Base-by-base conservation (phyloP, 371 early-diverging fungal species). In the Syncephalastrum sp. region DNA sequence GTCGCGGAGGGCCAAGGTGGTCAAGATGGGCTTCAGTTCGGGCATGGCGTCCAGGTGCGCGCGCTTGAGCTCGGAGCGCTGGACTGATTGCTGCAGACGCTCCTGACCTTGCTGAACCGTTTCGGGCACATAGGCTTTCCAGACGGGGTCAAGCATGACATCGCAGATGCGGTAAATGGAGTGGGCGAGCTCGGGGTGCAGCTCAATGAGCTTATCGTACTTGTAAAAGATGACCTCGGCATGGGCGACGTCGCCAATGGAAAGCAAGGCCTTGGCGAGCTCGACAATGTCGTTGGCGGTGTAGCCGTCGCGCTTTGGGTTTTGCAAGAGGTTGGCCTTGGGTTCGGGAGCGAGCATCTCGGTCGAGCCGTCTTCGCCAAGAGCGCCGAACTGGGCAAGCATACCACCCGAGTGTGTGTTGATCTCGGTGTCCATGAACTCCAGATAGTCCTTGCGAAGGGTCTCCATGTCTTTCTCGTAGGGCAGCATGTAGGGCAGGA, bases 401-500 rank as follows among this genome's bases (percentile, higher is more conserved):
- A 67, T 47, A 21, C 77, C 77, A 15, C 68, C 74, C 12, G 70
- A 64, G 16, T 67, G 68, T 3, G 74, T 65, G 5, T 54, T 77
- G 54, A 72, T 74, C 55, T 77, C 74, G 48, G 65, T 68, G 48
- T 79, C 74, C 75, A 89, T 70, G 25, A 77, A 72, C 6, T 77
- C 63, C 41, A 76, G 60, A 25, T 83, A 87, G 21, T 64, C 60
- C 29, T 71, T 65, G 41, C 74, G 81, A 23, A 84, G 77, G 19
- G 58, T 44, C 0, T 66, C 71, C 67, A 85, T 71, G 0, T 81
- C 86, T 3, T 71, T 77, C 16, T 83, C 82, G n/a, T 61, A 61
- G 1, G 92, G 90, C 0, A 63, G 55, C 29, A 94, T 67, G 72
- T 82, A 67, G 23, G 91, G 85, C 56, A 90, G 84, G 10, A 96